Percentiles rank a stretch among this genome's conserved stretches.
These are phyloP conservation scores for Chaetomium tenue DNA, from an alignment of 495 filamentous ascomycete genomes.

Conservation along the genomic window DNA sequence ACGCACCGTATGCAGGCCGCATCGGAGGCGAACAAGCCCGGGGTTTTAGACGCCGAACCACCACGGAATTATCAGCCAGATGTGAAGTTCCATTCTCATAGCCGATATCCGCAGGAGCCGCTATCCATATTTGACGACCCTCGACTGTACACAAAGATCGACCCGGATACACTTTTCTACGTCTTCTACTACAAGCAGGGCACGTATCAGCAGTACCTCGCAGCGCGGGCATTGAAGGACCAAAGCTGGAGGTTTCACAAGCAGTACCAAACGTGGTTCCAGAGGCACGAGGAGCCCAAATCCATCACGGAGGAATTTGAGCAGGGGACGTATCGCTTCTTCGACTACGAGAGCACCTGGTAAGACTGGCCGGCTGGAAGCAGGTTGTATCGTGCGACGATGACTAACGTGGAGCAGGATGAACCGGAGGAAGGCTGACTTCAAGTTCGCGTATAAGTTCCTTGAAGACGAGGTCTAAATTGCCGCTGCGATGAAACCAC, in stretches of 20 bases:
- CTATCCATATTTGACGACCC: constrained; percentile 88
- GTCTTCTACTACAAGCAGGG: constrained; percentile 98
- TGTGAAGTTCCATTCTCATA: constrained; percentile 70
- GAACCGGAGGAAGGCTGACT: constrained; percentile 97
- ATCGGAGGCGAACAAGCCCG: constrained; percentile 69
- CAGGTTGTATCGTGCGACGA: constrained; percentile 10
- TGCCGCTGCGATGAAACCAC: neutral
- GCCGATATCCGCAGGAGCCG: constrained; percentile 89
- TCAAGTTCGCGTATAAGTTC: constrained; percentile 98
- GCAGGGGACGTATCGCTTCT: constrained; percentile 97
- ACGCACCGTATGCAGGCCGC: constrained; percentile 68
- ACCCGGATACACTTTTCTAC: constrained; percentile 97
- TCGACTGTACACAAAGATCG: constrained; percentile 78
- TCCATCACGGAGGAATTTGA: constrained; percentile 97
- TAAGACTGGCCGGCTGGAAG: constrained; percentile 47
- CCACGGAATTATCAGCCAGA: constrained; percentile 81
- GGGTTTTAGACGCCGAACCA: constrained; percentile 73
- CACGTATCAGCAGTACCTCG: constrained; percentile 93
- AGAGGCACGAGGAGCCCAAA: constrained; percentile 96
- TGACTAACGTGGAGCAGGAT: constrained; percentile 61
- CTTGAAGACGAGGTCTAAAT: constrained; percentile 25
- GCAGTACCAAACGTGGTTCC: constrained; percentile 99
- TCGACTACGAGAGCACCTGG: constrained; percentile 99
- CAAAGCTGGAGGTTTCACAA: constrained; percentile 99
- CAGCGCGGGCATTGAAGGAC: constrained; percentile 89